Evolutionary conservation across 768 basidiomycete species (phyloP).

Genomic region (Mycena amicta): DNA sequence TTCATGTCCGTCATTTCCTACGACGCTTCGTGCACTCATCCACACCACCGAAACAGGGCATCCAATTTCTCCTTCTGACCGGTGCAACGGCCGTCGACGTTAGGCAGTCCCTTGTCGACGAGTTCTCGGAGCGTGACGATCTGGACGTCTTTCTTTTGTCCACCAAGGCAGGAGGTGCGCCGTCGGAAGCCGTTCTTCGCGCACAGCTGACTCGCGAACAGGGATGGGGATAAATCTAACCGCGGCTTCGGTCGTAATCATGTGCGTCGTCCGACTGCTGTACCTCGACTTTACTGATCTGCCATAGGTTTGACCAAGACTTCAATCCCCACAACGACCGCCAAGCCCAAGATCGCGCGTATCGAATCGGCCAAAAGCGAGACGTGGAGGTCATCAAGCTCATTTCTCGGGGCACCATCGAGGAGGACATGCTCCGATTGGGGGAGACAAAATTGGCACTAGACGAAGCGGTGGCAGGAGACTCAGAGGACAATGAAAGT

Average conservation of each 20-base stretch:
- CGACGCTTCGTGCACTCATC: too few relatives aligned
- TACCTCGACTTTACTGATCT: conserved; percentile 7
- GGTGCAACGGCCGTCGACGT: conserved; percentile 94
- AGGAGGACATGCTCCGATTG: conserved; percentile 92
- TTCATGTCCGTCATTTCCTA: too few relatives aligned
- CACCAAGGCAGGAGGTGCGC: conserved; percentile 80
- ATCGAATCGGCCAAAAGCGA: conserved; percentile 93
- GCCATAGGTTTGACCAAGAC: conserved; percentile 87
- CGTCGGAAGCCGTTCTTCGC: not conserved
- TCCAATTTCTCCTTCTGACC: conserved; percentile 83
- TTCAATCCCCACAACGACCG: conserved; percentile 98
- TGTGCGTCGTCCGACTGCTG: conserved; percentile 47
- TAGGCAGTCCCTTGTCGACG: conserved; percentile 91
- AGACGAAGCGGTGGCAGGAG: conserved; percentile 93
- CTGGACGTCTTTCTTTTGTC: conserved; percentile 91
- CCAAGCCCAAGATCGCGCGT: conserved; percentile 96
- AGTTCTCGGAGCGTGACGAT: conserved; percentile 86
- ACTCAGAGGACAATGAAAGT: conserved; percentile 54
- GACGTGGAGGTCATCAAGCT: conserved; percentile 95
- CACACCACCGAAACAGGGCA: conserved; percentile 37
- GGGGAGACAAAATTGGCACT: conserved; percentile 89
- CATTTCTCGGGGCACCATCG: conserved; percentile 88
- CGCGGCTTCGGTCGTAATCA: conserved; percentile 93
- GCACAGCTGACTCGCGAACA: conserved; percentile 18
- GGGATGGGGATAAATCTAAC: conserved; percentile 96